phyloP scores from a whole-genome alignment of 306 rosid genomes.

The Lablab purpureus region DNA sequence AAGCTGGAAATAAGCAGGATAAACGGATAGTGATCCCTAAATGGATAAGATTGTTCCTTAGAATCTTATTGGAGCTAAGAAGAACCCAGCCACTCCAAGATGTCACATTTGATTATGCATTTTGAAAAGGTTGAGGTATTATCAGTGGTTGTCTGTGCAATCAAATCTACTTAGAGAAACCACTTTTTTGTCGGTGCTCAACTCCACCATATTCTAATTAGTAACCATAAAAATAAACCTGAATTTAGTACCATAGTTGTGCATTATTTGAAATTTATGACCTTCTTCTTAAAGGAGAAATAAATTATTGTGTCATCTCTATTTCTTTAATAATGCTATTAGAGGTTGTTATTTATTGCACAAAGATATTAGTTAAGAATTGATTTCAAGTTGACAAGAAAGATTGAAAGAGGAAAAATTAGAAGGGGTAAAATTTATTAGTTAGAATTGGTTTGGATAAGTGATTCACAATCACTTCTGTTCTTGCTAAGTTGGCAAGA shows the following conservation, averaged over 20 bases:
- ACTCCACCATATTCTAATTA: background rate
- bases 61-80: slow-evolving; percentile 12
- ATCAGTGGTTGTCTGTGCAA: background rate
- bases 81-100: slow-evolving; percentile 21
- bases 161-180: background rate
- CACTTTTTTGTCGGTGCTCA: slow-evolving; percentile 16
- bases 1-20: slow-evolving; percentile 9
- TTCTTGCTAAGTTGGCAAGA: too few relatives aligned
- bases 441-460: too few relatives aligned
- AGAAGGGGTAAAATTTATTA: too few relatives aligned
- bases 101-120: slow-evolving; percentile 4
- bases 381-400: too few relatives aligned
- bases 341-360: background rate
- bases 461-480: too few relatives aligned
- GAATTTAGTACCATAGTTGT: background rate
- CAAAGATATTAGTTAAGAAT: too few relatives aligned
- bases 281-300: background rate
- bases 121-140: slow-evolving; percentile 3
- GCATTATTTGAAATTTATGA: background rate
- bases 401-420: too few relatives aligned
- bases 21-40: background rate
- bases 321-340: background rate
- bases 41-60: slow-evolving; percentile 7
- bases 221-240: background rate
- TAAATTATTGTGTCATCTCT: background rate